Evolutionary conservation across 148 eudicot genomes (phyloP).

Genomic region (Rhododendron mucronatum): DNA sequence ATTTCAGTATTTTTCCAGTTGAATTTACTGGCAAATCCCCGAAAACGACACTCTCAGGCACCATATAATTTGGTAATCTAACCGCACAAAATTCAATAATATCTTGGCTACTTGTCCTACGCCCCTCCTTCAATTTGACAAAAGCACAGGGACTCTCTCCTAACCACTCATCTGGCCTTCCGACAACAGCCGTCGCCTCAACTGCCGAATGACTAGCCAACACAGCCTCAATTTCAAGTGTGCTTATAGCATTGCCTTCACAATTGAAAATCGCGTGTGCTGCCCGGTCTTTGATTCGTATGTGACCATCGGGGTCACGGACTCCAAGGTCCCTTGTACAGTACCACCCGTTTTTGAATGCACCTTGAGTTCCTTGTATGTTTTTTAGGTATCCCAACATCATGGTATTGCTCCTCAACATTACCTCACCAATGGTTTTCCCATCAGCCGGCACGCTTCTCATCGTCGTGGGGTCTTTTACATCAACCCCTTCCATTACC

Average conservation of each 20-base stretch:
- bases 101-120: constrained; percentile 11
- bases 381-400: constrained; percentile 40
- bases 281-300: constrained; percentile 26
- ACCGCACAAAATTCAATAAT: constrained; percentile 33
- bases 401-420: constrained; percentile 31
- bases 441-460: constrained; percentile 32
- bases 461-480: constrained; percentile 32
- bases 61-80: constrained; percentile 45
- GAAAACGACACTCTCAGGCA: constrained; percentile 42
- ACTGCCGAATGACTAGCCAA: constrained; percentile 26
- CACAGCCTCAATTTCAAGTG: constrained; percentile 31
- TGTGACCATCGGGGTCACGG: constrained; percentile 18
- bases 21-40: constrained; percentile 57
- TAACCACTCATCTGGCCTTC: constrained; percentile 5
- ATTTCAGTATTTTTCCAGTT: constrained; percentile 68
- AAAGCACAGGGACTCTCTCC: constrained; percentile 37
- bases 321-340: constrained; percentile 30
- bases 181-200: constrained; percentile 28
- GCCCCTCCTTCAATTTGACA: constrained; percentile 28
- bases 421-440: constrained; percentile 32
- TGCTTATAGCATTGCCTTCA: constrained; percentile 20
- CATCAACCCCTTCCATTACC: constrained; percentile 32
- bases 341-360: constrained; percentile 34
- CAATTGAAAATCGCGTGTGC: constrained; percentile 2
- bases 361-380: constrained; percentile 17